Conservation (phyloP, 192 early-diverging fungal species). For the Entomortierella lignicola region DNA sequence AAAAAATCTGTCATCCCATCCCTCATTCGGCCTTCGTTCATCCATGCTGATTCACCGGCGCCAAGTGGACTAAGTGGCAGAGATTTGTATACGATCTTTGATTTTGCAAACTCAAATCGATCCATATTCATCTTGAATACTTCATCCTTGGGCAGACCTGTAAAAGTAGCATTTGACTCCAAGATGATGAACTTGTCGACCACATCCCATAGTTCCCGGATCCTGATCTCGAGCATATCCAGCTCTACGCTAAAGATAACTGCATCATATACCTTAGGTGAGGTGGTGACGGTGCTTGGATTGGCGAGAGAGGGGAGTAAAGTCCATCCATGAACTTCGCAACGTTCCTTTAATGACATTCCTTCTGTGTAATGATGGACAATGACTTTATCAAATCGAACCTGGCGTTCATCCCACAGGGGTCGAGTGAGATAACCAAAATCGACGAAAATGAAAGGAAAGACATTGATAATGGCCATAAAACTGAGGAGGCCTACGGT, state of each 20-base stretch:
- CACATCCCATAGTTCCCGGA: constrained; percentile 63
- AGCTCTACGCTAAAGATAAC: constrained; percentile 72
- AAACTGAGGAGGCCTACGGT: not conserved
- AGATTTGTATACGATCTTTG: constrained; percentile 62
- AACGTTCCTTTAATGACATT: constrained; percentile 51
- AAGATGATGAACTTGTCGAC: constrained; percentile 72
- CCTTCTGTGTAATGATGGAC: constrained; percentile 61
- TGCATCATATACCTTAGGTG: constrained; percentile 63
- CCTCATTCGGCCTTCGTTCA: constrained; percentile 60
- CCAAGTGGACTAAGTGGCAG: constrained; percentile 35
- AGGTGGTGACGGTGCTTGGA: not conserved
- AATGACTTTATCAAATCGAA: constrained; percentile 38
- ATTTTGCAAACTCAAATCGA: constrained; percentile 65
- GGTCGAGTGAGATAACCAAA: constrained; percentile 58
- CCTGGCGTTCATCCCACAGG: constrained; percentile 54
- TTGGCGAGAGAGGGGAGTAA: not conserved
- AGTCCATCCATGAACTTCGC: constrained; percentile 65
- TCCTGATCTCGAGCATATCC: constrained; percentile 65
- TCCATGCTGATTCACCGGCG: constrained; percentile 56
- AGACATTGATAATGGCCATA: not conserved
- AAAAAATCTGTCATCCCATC: constrained; percentile 58
- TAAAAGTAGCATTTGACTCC: constrained; percentile 68
- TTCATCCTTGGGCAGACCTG: constrained; percentile 60
- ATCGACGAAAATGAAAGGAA: constrained; percentile 42
- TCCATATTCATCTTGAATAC: constrained; percentile 57